Base-by-base conservation (phyloP, 2,329 filamentous ascomycete genomes). In the Gnomoniopsis sp. region DNA sequence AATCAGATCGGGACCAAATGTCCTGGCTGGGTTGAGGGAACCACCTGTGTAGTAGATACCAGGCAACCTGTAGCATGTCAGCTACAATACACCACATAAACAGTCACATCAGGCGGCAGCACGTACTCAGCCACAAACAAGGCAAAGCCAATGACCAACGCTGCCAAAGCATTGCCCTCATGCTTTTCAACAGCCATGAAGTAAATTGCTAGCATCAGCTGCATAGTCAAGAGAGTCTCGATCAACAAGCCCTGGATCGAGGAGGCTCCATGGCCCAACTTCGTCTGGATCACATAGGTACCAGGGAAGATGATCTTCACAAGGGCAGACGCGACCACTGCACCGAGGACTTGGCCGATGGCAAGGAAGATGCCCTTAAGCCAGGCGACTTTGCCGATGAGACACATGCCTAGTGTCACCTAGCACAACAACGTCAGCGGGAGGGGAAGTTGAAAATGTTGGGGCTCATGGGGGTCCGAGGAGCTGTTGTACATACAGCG, bases 151-250 rank as follows among this genome's bases (percentile, higher is more conserved):
- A 62, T 62, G 38, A 58, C 60, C 2, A 62, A 49, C 17, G 60
- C 51, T 15, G 57, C 60, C 17, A 62, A 19, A 1, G 77, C 86
- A 0, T 84, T 87, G 1, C 79, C 79, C 63, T 82, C 82, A 67
- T 86, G 83, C 68, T 87, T 86, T 62, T 85, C 82, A 7, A 78
- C 79, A 1, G 82, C 82, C 51, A 85, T 72, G 81, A 85, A 84
- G 66, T 80, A 77, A 57, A 83, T 77, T 3, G 79, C 77, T 33
- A 82, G 73, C 21, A 82, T 74, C 22, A 83, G 69, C 64, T 81
- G 74, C 2, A 78, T 73, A 2, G 79, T 83, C 23, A 83, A 70
- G 61, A 82, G 77, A 67, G 79, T 75, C 65, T 83, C 80, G 56
- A 83, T 79, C 64, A 83, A 80, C 15, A 83, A 66, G 14, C 80